phyloP scores from a whole-genome alignment of 352 stramenopile genomes.

The Plasmopara viticola region DNA sequence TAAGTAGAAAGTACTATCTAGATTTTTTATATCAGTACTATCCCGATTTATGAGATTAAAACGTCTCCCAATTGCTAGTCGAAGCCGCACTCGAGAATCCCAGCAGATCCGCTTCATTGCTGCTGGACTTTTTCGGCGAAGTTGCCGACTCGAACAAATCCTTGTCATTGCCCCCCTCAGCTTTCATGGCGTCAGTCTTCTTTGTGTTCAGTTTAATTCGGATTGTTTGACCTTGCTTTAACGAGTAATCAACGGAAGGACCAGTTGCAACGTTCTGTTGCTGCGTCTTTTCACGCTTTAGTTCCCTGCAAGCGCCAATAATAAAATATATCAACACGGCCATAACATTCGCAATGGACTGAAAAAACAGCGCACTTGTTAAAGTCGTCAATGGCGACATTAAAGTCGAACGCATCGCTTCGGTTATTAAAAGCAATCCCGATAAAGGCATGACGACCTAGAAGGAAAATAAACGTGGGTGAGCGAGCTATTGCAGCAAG shows the following conservation, averaged over 20 bases:
- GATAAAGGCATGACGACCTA: slow-evolving; percentile 89
- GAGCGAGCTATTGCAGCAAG: neutral
- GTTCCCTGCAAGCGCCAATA: slow-evolving; percentile 29
- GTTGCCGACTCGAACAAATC: slow-evolving; percentile 16
- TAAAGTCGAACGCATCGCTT: slow-evolving; percentile 94
- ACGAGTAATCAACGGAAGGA: slow-evolving; percentile 80
- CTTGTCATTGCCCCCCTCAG: slow-evolving; percentile 28
- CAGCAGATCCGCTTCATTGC: slow-evolving; percentile 26
- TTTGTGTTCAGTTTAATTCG: slow-evolving; percentile 79
- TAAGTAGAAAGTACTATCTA: no score
- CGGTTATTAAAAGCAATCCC: slow-evolving; percentile 91
- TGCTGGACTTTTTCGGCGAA: slow-evolving; percentile 22
- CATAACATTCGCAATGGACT: no score
- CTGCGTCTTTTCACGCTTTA: slow-evolving; percentile 49
- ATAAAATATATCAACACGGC: neutral
- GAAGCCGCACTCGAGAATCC: slow-evolving; percentile 29
- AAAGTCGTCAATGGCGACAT: slow-evolving; percentile 88
- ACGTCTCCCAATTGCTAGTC: slow-evolving; percentile 50
- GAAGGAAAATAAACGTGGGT: neutral
- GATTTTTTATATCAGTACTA: neutral
- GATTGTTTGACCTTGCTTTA: slow-evolving; percentile 92
- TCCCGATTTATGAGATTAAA: slow-evolving; percentile 22
- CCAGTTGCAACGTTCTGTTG: slow-evolving; percentile 26
- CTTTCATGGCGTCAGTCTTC: slow-evolving; percentile 35
- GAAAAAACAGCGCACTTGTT: slow-evolving; percentile 40